These are phyloP conservation scores for Pythium sukuiense DNA, from an alignment of 352 stramenopile genomes.

Conservation along the genomic window DNA sequence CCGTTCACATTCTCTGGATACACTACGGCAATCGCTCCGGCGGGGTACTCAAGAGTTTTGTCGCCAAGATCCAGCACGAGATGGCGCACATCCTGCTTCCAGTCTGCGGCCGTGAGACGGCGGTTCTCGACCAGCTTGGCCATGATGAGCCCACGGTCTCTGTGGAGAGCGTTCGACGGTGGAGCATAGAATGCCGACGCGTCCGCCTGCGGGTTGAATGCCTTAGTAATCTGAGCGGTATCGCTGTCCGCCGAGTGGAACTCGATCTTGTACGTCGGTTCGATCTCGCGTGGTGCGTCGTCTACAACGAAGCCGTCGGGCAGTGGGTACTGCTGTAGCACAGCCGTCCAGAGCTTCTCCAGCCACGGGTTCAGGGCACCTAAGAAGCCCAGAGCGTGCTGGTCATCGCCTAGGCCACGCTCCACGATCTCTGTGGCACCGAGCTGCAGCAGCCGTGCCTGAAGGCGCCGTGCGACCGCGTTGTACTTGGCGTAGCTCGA, in stretches of 20 bases:
- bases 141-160: constrained; percentile 44
- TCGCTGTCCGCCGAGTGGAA: constrained; percentile 27
- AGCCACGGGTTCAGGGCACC: constrained; percentile 82
- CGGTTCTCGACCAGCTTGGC: constrained; percentile 63
- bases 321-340: constrained; percentile 53
- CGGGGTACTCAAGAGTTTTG: constrained; percentile 37
- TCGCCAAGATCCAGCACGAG: constrained; percentile 63
- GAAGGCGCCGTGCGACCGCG: constrained; percentile 80
- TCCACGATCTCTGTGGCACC: constrained; percentile 71
- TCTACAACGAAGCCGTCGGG: constrained; percentile 59
- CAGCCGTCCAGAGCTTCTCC: constrained; percentile 62
- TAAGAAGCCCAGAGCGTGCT: constrained; percentile 86
- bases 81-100: constrained; percentile 82
- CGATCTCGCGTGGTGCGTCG: constrained; percentile 54
- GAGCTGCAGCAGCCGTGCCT: constrained; percentile 85
- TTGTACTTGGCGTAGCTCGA: constrained; percentile 94
- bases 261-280: constrained; percentile 47
- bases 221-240: constrained; percentile 19
- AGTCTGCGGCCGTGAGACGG: constrained; percentile 64
- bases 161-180: constrained; percentile 42
- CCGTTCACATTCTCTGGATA: constrained; percentile 77
- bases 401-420: constrained; percentile 86
- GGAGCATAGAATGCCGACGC: constrained; percentile 62
- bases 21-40: constrained; percentile 72
- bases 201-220: constrained; percentile 31